Evolutionary conservation across 108 stramenopile species (phyloP), one percentile per base, ranked within the genome.

Genomic region (Conticribra weissflogii): DNA sequence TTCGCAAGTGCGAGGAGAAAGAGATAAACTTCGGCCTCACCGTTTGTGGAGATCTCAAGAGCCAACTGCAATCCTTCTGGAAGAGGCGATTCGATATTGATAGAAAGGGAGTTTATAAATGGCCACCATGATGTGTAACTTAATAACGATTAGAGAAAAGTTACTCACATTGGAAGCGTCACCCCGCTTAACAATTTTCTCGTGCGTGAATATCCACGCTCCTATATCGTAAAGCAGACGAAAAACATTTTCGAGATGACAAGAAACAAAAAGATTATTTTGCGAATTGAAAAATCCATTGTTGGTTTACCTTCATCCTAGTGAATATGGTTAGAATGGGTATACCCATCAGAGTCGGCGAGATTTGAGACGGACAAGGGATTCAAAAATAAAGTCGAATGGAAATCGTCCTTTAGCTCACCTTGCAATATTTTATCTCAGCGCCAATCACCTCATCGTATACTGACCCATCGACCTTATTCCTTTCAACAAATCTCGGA

Each of bases 391-490:
- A 41, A 41, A 41, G 5, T 18, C 46, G 46, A 19, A 9, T 17
- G 29, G 46, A 63, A 12, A 46, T 27, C 61, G 28, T 49, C 9
- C 47, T 47, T 49, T 63, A n/a, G 17, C 46, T 45, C 15, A 21
- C 46, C 3, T 48, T 14, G 12, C 61, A 63, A 28, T 63, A 63
- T 3, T 49, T 45, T 3, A 63, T 49, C 48, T 63, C 28, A 27
- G 61, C 61, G 9, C 61, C 61, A 22, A 63, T 27, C 4, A 47
- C 49, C 49, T 46, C 25, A 21, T 28, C 2, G 18, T 48, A 63
- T 1, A 28, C 22, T 14, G 19, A 21, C 17, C 61, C 61, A 28
- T 30, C 16, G 14, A 28, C n/a, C 17, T 63, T 63, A 41, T 63
- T 63, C 59, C 24, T 59, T 28, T 48, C 61, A 3, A 25, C 30